These are phyloP conservation scores for Saksenaea oblongispora DNA, from an alignment of 371 early-diverging fungal species.

Conservation along the genomic window DNA sequence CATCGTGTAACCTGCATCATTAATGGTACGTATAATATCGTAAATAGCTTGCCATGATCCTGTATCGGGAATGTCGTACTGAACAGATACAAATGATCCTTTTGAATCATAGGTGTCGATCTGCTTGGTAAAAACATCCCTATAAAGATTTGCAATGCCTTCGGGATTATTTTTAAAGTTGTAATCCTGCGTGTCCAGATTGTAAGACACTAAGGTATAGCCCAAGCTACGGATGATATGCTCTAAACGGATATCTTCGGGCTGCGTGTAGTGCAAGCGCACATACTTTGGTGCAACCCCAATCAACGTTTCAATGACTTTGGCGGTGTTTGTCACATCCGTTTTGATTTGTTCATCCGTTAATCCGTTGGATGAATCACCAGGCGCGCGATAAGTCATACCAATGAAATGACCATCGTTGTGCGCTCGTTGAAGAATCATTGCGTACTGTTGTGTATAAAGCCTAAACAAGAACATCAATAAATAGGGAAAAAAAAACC, in stretches of 20 bases:
- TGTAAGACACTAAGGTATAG: conserved; percentile 48
- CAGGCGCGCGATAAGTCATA: conserved; percentile 58
- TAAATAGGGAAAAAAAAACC: background rate
- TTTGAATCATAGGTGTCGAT: conserved; percentile 54
- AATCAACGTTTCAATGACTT: conserved; percentile 41
- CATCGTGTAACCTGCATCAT: conserved; percentile 53
- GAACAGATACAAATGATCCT: conserved; percentile 51
- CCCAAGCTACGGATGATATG: conserved; percentile 43
- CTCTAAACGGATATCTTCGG: conserved; percentile 38
- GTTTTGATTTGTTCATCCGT: conserved; percentile 44
- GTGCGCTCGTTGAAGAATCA: conserved; percentile 51
- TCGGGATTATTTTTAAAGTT: conserved; percentile 29
- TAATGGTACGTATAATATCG: conserved; percentile 47
- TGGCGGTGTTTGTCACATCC: conserved; percentile 46
- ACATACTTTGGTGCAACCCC: conserved; percentile 48
- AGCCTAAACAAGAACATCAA: conserved; percentile 18
- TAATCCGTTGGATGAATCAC: conserved; percentile 39
- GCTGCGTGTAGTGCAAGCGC: conserved; percentile 44
- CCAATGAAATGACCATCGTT: conserved; percentile 54
- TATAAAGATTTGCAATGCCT: conserved; percentile 29
- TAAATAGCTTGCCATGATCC: conserved; percentile 38
- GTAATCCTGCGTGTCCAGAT: conserved; percentile 52
- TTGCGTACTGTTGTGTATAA: conserved; percentile 49
- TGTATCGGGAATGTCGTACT: conserved; percentile 54
- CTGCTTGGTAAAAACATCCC: conserved; percentile 35